A percentile compares a stretch with the other conserved stretches of the same genome.
Conservation (phyloP, 2,329 filamentous ascomycete genomes). For the Sclerotinia trifoliorum region DNA sequence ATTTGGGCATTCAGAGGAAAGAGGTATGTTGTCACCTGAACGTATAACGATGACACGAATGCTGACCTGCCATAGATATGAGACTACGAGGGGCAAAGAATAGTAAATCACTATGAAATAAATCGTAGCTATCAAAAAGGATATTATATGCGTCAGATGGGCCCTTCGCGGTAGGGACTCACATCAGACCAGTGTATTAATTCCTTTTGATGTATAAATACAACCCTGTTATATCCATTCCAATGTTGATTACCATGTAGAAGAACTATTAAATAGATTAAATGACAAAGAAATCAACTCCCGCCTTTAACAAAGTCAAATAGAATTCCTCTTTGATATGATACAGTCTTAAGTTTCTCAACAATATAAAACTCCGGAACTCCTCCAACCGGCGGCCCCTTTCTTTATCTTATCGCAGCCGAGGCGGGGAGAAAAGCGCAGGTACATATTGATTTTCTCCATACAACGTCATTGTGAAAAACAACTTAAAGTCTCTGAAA, state of each 20-base stretch:
- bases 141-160: neutral
- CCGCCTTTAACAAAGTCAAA: neutral
- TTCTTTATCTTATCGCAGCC: constrained; percentile 23
- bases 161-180: neutral
- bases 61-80: constrained; percentile 36
- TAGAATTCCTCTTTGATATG: neutral
- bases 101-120: constrained; percentile 9
- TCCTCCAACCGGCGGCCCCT: constrained; percentile 31
- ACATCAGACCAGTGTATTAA: neutral
- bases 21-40: constrained; percentile 57
- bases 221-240: neutral
- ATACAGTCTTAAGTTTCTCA: neutral
- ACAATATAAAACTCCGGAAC: constrained; percentile 1
- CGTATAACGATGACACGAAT: neutral
- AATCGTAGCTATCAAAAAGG: neutral
- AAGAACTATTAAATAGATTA: constrained; percentile 5
- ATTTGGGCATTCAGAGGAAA: constrained; percentile 97
- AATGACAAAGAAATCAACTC: neutral
- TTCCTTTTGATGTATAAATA: constrained; percentile 8
- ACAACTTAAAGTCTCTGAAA: constrained; percentile 31
- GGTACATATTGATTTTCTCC: constrained; percentile 13
- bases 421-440: constrained; percentile 7
- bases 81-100: constrained; percentile 37
- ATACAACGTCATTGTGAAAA: constrained; percentile 20
- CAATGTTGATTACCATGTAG: neutral